Base-by-base conservation (phyloP, 768 basidiomycete genomes). In the Trametes villosa region DNA sequence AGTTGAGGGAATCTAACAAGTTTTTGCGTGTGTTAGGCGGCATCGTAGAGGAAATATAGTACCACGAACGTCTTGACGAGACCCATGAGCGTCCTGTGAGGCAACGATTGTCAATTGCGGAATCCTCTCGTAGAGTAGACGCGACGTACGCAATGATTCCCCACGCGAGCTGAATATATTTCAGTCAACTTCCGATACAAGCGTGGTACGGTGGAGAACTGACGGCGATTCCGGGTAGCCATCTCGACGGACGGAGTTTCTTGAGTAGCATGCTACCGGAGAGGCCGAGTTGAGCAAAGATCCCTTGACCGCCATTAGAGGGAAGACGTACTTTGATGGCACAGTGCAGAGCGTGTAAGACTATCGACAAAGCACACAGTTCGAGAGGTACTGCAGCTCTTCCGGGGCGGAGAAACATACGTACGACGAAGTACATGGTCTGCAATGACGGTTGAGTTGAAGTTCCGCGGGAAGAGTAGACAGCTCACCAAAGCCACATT, bases 361-460 rank as follows among this genome's bases (percentile, higher is more conserved):
- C 44, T 38, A n/a, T n/a, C n/a, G n/a, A n/a, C n/a, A n/a, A 38
- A 38, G 36, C 36, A 83, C 44, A 27, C 2, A 38, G n/a, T n/a
- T n/a, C n/a, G 20, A 36, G 20, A 31, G 13, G n/a, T 22, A n/a
- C 15, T 20, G 36, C 20, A 11, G 0, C 17, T 6, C 7, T 26
- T 52, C 33, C 54, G 57, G 27, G 22, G 22, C 42, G 18, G 17
- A 18, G 30, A 9, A 11, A 7, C 6, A 33, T 17, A 72, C 85
- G 55, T 66, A 88, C 87, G 41, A 90, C 81, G 68, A 88, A 89
- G 66, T 81, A 90, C 83, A 86, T 85, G 0, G 86, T 88, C 87
- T 89, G 9, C 27, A 6, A 24, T 33, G 48, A 49, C 36, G 50
- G 17, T 40, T 12, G 36, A 29, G 9, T 54, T n/a, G 51, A 46